Conservation (phyloP, 2,329 filamentous ascomycete genomes). For the Trichoderma gracile region DNA sequence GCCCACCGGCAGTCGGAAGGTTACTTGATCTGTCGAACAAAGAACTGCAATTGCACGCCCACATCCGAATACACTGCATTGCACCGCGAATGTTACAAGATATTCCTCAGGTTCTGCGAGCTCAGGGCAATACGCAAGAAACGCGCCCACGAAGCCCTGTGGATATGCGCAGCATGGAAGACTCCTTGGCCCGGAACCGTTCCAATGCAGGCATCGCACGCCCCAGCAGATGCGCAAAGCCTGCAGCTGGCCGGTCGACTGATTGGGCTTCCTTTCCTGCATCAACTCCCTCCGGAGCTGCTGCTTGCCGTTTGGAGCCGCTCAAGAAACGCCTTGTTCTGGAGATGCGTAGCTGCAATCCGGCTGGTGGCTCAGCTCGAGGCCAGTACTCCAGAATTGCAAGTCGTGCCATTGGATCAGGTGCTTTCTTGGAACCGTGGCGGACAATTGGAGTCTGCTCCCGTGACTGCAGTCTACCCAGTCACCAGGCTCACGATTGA, state of each 20-base stretch:
- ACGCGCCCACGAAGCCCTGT: not conserved
- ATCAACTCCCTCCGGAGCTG: not conserved
- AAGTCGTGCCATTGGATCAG: not conserved
- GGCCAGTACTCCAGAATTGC: not conserved
- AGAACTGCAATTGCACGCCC: not conserved
- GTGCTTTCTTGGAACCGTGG: not conserved
- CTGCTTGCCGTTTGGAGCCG: not conserved
- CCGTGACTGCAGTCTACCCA: not conserved
- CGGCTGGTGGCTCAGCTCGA: not conserved
- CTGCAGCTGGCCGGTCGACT: not conserved
- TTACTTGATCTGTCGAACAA: not conserved
- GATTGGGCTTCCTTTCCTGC: not conserved
- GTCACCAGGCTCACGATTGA: not conserved
- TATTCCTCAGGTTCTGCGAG: not conserved
- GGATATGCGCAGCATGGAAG: not conserved
- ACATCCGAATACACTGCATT: not conserved
- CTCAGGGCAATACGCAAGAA: not conserved
- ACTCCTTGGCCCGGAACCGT: not conserved
- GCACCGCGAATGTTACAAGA: not conserved
- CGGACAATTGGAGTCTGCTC: not conserved
- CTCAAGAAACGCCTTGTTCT: not conserved
- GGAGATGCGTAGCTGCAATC: not conserved
- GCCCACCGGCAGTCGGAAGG: not conserved
- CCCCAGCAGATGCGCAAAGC: not conserved
- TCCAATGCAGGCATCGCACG: not conserved